Percentiles rank a stretch among this genome's conserved stretches.
Evolutionary conservation across 2,329 filamentous ascomycete species (phyloP).

Genomic region (Coleophoma crateriformis): DNA sequence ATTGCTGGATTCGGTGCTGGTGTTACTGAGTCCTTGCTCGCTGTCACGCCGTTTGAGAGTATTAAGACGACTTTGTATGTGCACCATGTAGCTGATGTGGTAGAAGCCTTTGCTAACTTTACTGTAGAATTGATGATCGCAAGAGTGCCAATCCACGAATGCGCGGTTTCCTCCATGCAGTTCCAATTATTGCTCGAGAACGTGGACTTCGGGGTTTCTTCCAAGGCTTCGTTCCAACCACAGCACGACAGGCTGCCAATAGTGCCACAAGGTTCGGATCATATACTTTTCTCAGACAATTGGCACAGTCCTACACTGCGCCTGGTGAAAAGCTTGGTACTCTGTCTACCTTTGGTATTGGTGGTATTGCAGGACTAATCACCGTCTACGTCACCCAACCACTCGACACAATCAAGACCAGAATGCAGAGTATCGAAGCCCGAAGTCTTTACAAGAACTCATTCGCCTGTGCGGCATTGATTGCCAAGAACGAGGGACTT

Average conservation of each 20-base stretch:
- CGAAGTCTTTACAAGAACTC: constrained; percentile 78
- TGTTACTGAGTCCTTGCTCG: constrained; percentile 86
- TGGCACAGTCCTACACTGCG: constrained; percentile 86
- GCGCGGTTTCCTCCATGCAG: constrained; percentile 87
- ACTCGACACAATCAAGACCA: constrained; percentile 91
- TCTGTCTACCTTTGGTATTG: constrained; percentile 83
- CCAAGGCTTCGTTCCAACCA: constrained; percentile 93
- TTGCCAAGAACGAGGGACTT: constrained; percentile 84
- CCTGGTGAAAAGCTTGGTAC: constrained; percentile 93
- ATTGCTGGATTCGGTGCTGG: constrained; percentile 92
- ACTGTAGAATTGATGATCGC: constrained; percentile 78
- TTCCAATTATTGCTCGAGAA: constrained; percentile 80
- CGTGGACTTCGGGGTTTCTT: constrained; percentile 90
- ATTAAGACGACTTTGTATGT: constrained; percentile 88
- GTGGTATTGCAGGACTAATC: constrained; percentile 81
- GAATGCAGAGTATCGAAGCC: constrained; percentile 96
- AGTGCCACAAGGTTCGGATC: constrained; percentile 85
- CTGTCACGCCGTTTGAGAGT: constrained; percentile 94
- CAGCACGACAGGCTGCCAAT: constrained; percentile 90
- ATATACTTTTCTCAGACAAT: constrained; percentile 85
- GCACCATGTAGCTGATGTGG: no score
- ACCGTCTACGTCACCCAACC: constrained; percentile 76
- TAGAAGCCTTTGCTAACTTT: no score
- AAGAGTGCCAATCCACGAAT: constrained; percentile 82
- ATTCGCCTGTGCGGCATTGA: constrained; percentile 73